Evolutionary conservation across 2,329 filamentous ascomycete species (phyloP), one percentile per base, ranked within the genome.

Genomic region (Diaporthe citrichinensis): DNA sequence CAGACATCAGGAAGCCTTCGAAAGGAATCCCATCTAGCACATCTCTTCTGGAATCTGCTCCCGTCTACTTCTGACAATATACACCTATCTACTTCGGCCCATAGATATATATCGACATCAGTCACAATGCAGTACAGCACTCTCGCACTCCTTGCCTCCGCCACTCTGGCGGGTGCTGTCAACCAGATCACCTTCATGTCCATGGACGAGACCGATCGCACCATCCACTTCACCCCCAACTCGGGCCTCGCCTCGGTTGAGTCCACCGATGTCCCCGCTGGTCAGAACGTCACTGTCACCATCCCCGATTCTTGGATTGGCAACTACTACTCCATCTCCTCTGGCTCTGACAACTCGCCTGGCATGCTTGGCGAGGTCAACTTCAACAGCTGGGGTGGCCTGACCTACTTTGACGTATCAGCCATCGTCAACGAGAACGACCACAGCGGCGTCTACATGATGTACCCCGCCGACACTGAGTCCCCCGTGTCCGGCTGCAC

Each of bases 181-280:
- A 88, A 87, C 83, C 83, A 84, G 49, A 83, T 93, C 80, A 90
- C 88, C 78, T 92, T 93, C 84, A 80, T 88, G 83, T 91, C 89
- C 79, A 88, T 91, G 69, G 91, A 93, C 81, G 79, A 82, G 75
- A 84, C 83, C 46, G 81, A 83, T 75, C 88, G 89, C 81, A 87
- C 85, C 65, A 79, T 91, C 82, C 79, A 86, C 84, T 90, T 90
- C 83, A 90, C 88, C 41, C 79, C 85, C 79, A 87, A 82, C 80
- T 79, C 81, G 0, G 86, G 86, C 71, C 79, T 80, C 31, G 55
- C 78, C n/a, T 46, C 80, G 3, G 79, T 89, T 59, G 78, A 81
- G 25, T 75, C 84, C 23, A 81, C 90, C 77, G 80, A 81, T 20
- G 84, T 91, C 58, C 78, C 78, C 73, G 86, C 80, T 72, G 78